phyloP scores from a whole-genome alignment of 2,329 filamentous ascomycete genomes.

The Claviceps purpurea region DNA sequence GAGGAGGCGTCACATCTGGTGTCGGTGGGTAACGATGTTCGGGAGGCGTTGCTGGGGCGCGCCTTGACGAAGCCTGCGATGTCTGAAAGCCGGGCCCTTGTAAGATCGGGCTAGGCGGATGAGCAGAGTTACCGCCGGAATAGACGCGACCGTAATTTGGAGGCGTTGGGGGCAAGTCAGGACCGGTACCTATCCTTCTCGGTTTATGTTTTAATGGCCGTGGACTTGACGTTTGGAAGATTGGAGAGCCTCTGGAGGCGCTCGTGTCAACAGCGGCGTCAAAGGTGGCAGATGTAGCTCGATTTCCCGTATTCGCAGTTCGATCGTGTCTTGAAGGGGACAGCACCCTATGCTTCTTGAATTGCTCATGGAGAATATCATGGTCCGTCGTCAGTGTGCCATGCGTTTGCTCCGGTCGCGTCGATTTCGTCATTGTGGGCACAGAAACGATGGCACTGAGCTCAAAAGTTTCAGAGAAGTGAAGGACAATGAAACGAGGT shows the following conservation, averaged over 20 bases:
- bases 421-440: slow-evolving; percentile 20
- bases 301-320: slow-evolving; percentile 11
- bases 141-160: slow-evolving; percentile 46
- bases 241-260: not conserved
- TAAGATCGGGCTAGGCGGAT: slow-evolving; percentile 27
- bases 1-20: slow-evolving; percentile 62
- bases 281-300: slow-evolving; percentile 11
- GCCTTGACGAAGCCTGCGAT: slow-evolving; percentile 23
- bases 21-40: slow-evolving; percentile 58
- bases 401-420: slow-evolving; percentile 15
- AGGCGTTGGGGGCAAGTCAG: slow-evolving; percentile 47
- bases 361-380: slow-evolving; percentile 22
- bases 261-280: slow-evolving; percentile 16
- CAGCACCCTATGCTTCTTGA: slow-evolving; percentile 33
- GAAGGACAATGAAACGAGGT: not conserved
- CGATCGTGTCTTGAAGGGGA: slow-evolving; percentile 22
- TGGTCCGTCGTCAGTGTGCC: slow-evolving; percentile 15
- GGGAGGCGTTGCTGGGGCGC: slow-evolving; percentile 44
- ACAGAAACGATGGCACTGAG: slow-evolving; percentile 10
- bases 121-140: slow-evolving; percentile 34
- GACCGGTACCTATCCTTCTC: slow-evolving; percentile 28
- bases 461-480: slow-evolving; percentile 15
- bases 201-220: slow-evolving; percentile 28
- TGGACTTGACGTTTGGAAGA: slow-evolving; percentile 18
- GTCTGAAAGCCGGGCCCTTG: slow-evolving; percentile 25